Evolutionary conservation across 2,329 filamentous ascomycete genomes (phyloP), one percentile per base, ranked within the genome.

Genomic region (Botryotinia convoluta): DNA sequence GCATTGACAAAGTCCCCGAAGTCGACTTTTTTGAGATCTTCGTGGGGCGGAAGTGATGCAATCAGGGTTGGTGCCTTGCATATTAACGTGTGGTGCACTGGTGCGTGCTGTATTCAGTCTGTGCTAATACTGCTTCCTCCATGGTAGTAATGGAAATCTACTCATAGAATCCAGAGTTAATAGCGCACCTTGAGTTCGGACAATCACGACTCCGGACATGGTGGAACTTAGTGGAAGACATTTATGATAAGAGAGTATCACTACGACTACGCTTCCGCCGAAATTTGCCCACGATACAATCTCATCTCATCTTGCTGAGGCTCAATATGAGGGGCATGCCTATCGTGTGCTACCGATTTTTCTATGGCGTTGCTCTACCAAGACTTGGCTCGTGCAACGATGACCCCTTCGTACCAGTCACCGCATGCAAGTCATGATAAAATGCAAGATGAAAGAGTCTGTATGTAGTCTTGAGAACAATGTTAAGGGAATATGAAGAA

Each of bases 361-460:
- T 42, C 60, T 18, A n/a, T 8, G 22, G 42, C 62, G 5, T 26
- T 14, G 29, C 29, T n/a, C 42, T 48, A 35, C 62, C 42, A 35
- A 48, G 62, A 65, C 62, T 26, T 65, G 62, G 62, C n/a, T 64
- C 7, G 39, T 64, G 62, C 42, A 64, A 64, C 18, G 62, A 45
- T 45, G 20, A 45, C 42, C 62, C 42, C 62, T 64, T 45, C 39
- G 22, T 45, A 45, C 42, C 39, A 12, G n/a, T 22, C 39, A 64
- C 35, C 26, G 39, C 35, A 63, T 45, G 20, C 44, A 10, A 44
- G 39, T 44, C n/a, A 29, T 32, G 22, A 32, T n/a, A 37, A 61
- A 61, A 45, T 16, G 22, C 22, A 61, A 61, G 12, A 9, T 61
- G 59, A 39, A 61, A 61, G 35, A 39, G 59, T 29, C n/a, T 42